Conservation (phyloP, 768 basidiomycete genomes). For the Antrodiella citrinella region DNA sequence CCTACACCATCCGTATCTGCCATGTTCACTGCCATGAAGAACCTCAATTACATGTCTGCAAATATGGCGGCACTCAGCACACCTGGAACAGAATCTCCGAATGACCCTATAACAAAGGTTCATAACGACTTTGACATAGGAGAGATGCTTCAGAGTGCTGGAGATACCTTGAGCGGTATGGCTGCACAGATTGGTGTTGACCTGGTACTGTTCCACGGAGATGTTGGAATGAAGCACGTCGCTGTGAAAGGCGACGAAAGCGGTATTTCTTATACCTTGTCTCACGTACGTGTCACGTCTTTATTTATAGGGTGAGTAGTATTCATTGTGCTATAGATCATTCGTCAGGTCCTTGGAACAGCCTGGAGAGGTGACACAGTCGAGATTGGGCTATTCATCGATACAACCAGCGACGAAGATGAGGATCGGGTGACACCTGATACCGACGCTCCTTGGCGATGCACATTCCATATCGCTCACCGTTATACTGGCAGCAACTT, state of each 20-base stretch:
- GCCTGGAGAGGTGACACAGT: conserved; percentile 72
- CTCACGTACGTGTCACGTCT: conserved; percentile 57
- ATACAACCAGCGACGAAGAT: neutral
- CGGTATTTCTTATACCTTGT: conserved; percentile 71
- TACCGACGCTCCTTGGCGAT: conserved; percentile 36
- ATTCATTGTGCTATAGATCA: conserved; percentile 40
- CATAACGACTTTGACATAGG: conserved; percentile 78
- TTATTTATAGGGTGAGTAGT: neutral
- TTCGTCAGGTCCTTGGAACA: conserved; percentile 73
- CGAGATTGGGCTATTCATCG: conserved; percentile 73
- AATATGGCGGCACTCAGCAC: conserved; percentile 53
- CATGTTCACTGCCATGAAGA: conserved; percentile 87
- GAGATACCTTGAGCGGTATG: conserved; percentile 78
- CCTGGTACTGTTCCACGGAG: conserved; percentile 84
- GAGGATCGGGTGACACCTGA: conserved; percentile 9
- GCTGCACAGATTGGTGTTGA: conserved; percentile 84
- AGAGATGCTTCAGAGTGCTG: conserved; percentile 82
- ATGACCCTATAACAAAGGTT: conserved; percentile 8
- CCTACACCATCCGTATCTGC: conserved; percentile 86
- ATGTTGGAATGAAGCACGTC: conserved; percentile 81
- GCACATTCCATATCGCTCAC: conserved; percentile 51
- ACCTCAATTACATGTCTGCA: conserved; percentile 88
- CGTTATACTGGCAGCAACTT: conserved; percentile 26
- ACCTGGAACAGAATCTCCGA: neutral
- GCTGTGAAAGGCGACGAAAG: conserved; percentile 81